phyloP scores from a whole-genome alignment of 2,329 filamentous ascomycete genomes.

The Arthrobotrys iridis region DNA sequence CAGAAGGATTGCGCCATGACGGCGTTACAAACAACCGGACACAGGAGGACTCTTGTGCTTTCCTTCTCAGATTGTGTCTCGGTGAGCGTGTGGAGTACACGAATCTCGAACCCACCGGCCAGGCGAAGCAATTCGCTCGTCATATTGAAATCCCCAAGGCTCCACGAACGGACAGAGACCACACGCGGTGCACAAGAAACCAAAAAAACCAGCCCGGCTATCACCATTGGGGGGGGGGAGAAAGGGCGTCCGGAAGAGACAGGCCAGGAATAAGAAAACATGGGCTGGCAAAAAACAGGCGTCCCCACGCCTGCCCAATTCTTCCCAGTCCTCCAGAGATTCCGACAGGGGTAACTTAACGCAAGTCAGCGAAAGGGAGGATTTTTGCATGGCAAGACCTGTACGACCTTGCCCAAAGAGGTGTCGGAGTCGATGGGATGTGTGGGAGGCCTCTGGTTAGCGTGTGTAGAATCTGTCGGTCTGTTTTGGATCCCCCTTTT shows the following conservation, averaged over 20 bases:
- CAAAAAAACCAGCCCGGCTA: constrained; percentile 22
- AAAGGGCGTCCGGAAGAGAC: constrained; percentile 19
- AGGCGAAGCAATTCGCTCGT: constrained; percentile 40
- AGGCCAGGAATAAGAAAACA: constrained; percentile 28
- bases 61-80: constrained; percentile 19
- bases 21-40: constrained; percentile 36
- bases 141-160: constrained; percentile 41
- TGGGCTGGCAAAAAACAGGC: constrained; percentile 7
- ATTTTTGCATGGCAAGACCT: constrained; percentile 38
- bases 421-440: constrained; percentile 37
- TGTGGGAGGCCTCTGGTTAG: constrained; percentile 44
- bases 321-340: constrained; percentile 50
- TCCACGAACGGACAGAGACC: constrained; percentile 45
- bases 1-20: constrained; percentile 47
- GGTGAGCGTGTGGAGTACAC: constrained; percentile 1
- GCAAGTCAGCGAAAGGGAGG: constrained; percentile 53
- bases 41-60: constrained; percentile 1
- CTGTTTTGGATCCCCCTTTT: constrained; percentile 55
- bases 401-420: constrained; percentile 50
- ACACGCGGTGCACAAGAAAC: constrained; percentile 38
- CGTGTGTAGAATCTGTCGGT: constrained; percentile 48
- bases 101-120: constrained; percentile 27
- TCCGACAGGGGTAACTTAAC: constrained; percentile 51
- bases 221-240: constrained; percentile 37
- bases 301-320: constrained; percentile 55